phyloP scores from a whole-genome alignment of 495 filamentous ascomycete species.

The Podospora didyma region DNA sequence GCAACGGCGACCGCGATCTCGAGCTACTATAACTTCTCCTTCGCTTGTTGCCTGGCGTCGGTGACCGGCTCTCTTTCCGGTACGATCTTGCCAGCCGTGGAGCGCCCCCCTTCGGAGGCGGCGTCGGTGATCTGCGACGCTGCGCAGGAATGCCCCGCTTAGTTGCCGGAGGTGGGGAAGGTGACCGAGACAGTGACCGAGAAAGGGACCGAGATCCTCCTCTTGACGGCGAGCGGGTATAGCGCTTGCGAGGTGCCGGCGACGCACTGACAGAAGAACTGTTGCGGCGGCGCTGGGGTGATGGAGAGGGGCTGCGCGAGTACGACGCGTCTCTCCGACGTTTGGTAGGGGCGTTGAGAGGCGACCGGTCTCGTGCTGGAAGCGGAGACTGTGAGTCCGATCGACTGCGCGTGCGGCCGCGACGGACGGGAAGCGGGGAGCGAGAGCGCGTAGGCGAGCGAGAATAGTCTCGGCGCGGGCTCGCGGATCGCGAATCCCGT shows the following conservation, averaged over 20 bases:
- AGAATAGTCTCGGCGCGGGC: conserved; percentile 17
- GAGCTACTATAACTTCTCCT: conserved; percentile 4
- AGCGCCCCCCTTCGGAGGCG: no score
- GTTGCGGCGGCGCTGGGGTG: neutral
- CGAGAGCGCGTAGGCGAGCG: conserved; percentile 2
- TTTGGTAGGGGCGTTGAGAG: neutral
- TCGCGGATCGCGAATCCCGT: conserved; percentile 27
- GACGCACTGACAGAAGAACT: neutral
- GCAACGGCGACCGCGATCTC: conserved; percentile 2
- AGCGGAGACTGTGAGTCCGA: conserved; percentile 1
- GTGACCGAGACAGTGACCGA: conserved; percentile 9
- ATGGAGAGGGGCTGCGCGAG: neutral
- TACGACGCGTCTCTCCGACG: neutral
- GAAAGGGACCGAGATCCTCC: no score
- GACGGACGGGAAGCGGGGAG: conserved; percentile 2
- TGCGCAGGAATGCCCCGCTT: no score
- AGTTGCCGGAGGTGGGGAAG: neutral
- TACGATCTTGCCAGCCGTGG: neutral
- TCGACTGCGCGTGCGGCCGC: conserved; percentile 6
- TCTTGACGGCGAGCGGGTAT: neutral
- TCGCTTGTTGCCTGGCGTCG: neutral
- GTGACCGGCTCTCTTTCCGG: conserved; percentile 1
- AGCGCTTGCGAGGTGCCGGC: neutral
- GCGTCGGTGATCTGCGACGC: no score
- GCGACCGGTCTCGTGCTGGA: neutral